These are phyloP conservation scores for Trichoderma sp. DNA, from an alignment of 2,329 filamentous ascomycete species.

Conservation along the genomic window DNA sequence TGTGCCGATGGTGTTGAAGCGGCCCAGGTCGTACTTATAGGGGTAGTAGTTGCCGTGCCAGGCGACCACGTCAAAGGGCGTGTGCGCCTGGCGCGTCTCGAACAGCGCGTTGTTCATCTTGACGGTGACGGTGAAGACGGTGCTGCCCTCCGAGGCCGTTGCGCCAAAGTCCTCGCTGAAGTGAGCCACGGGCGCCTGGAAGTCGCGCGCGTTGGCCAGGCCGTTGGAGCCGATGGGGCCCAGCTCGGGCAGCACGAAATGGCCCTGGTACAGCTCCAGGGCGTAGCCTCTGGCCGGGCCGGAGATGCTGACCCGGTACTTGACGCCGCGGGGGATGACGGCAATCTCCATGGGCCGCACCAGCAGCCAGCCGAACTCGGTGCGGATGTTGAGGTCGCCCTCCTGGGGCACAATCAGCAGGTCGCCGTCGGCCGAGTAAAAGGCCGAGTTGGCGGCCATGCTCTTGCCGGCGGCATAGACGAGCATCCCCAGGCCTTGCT, in stretches of 20 bases:
- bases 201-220: constrained; percentile 74
- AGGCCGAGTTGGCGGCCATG: constrained; percentile 74
- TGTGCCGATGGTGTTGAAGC: constrained; percentile 73
- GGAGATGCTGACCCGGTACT: constrained; percentile 66
- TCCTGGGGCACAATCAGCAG: constrained; percentile 75
- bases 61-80: constrained; percentile 76
- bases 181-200: constrained; percentile 69
- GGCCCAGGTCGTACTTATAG: constrained; percentile 79
- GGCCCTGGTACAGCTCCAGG: constrained; percentile 71
- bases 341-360: constrained; percentile 78
- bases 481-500: constrained; percentile 77
- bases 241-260: constrained; percentile 71
- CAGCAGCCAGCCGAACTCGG: constrained; percentile 72
- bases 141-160: constrained; percentile 42
- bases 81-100: constrained; percentile 64
- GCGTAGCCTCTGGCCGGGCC: constrained; percentile 71
- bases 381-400: constrained; percentile 73
- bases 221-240: constrained; percentile 74
- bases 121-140: constrained; percentile 53
- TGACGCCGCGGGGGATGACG: constrained; percentile 72
- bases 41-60: constrained; percentile 83
- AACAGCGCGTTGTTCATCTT: constrained; percentile 70
- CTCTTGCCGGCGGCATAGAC: constrained; percentile 77
- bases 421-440: constrained; percentile 83
- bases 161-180: constrained; percentile 63